phyloP scores from a whole-genome alignment of 1,284 basidiomycete genomes.

The Heliocybe sulcata region DNA sequence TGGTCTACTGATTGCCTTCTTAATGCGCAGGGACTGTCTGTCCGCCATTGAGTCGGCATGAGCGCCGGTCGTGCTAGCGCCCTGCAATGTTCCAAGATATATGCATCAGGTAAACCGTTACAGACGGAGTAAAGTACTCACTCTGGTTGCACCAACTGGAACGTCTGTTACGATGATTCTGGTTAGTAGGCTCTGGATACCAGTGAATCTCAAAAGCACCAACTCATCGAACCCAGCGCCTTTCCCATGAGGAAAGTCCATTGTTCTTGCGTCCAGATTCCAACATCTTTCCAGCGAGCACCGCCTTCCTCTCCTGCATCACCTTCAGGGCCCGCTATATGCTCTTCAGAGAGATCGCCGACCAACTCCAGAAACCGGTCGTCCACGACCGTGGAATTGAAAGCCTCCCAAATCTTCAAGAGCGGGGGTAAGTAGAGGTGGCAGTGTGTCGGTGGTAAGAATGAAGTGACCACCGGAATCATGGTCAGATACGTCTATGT shows the following conservation, averaged over 20 bases:
- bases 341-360: conserved; percentile 71
- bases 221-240: conserved; percentile 83
- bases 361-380: conserved; percentile 82
- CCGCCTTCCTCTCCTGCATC: conserved; percentile 45
- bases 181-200: conserved; percentile 7
- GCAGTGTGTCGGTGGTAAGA: conserved; percentile 64
- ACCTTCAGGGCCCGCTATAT: conserved; percentile 56
- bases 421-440: conserved; percentile 67
- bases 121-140: conserved; percentile 19
- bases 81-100: conserved; percentile 30
- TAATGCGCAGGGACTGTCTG: conserved; percentile 67
- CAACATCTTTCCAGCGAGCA: conserved; percentile 69
- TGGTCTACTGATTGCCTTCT: conserved; percentile 69
- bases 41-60: conserved; percentile 64
- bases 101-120: conserved; percentile 3
- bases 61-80: conserved; percentile 51
- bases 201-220: conserved; percentile 20
- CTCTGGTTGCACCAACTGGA: conserved; percentile 62
- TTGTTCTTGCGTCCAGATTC: conserved; percentile 84
- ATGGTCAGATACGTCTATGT: conserved; percentile 56
- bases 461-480: conserved; percentile 67
- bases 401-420: conserved; percentile 83
- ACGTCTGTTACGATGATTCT: conserved; percentile 43
- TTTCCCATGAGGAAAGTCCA: conserved; percentile 87
- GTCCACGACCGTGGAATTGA: conserved; percentile 76